Evolutionary conservation across 2,329 filamentous ascomycete genomes (phyloP), one percentile per base, ranked within the genome.

Genomic region (Diaporthe nobilis): DNA sequence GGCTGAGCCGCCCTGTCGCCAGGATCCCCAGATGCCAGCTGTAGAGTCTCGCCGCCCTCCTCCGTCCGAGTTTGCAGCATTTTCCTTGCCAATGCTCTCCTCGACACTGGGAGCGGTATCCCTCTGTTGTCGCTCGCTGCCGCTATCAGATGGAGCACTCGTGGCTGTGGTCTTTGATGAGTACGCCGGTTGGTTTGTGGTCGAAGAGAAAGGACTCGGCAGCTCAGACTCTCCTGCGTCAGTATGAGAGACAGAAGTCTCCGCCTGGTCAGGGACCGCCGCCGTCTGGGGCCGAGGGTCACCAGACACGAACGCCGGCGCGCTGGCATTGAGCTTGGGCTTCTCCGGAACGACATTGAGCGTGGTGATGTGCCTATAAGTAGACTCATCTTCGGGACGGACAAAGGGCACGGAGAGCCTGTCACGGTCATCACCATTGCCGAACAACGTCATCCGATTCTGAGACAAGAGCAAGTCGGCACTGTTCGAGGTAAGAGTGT

Each of bases 381-480:
- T 85, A 4, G 87, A 88, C 74, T 98, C 95, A 80, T 98, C 93
- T 83, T 98, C 97, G 0, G 97, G 97, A 39, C 97, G 92, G 55
- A 98, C 95, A 79, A 99, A 94, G 2, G 97, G 97, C 47, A 99
- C 93, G 22, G 94, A 95, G 17, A 98, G 87, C 81, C 96, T 97
- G 82, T 94, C 95, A 61, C 94, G 91, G 75, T 98, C 95, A 58
- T 73, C 75, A 58, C 76, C 76, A 81, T 95, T 94, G 79, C 97
- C 95, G 79, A 95, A 96, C 39, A 98, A 87, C 0, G 94, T 94
- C 87, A 99, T 91, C 78, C 94, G 93, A 81, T 98, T 98, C 78
- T 96, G 94, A 0, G 97, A 98, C 80, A 99, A 95, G 31, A 98
- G 86, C 15, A 99, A 90, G 82, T 98, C 97, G 34, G 95, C 96